Base-by-base conservation (phyloP, 2,329 filamentous ascomycete genomes). In the Alternaria triticina region DNA sequence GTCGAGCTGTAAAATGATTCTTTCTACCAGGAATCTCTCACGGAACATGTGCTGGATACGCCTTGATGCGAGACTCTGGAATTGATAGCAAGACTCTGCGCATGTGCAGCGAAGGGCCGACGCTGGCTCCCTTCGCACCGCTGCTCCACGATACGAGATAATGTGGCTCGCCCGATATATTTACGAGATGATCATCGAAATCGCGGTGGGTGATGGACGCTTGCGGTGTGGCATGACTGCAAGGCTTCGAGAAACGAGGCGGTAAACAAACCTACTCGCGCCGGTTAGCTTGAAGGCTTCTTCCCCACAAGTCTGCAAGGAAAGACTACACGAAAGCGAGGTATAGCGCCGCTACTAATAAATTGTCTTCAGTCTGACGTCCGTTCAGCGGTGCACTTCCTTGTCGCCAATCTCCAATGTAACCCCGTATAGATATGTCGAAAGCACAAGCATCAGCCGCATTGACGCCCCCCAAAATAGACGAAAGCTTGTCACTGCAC, bases 401-500 rank as follows among this genome's bases (percentile, higher is more conserved):
- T 40, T 40, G 36, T 40, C 36, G 36, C n/a, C 36, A 40, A 40
- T 40, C 36, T 20, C 27, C 12, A 50, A 27, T 50, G 45, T 27
- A 28, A 43, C 55, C 55, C 40, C 45, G 45, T 49, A 49, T 49
- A 49, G 33, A 13, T 6, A 20, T 50, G 9, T 40, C 11, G 30
- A 17, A 9, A 33, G 12, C 8, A 51, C 45, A 51, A 57, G 15
- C 30, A 4, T 43, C 28, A 17, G 55, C 45, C 30, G 30, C 23
- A 17, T 36, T 17, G n/a, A 57, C 12, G 11, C 30, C 10, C 3
- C 36, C 36, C 36, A 27, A 43, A 50, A 50, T 44, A 51, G 33
- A 20, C 23, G n/a, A 51, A 51, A 28, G 55, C 45, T 43, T 57
- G n/a, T 40, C 36, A 6, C 9, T 30, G 6, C 12, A 40, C 22